Base-by-base conservation (phyloP, 2,329 filamentous ascomycete species). In the Calycina herbarum region DNA sequence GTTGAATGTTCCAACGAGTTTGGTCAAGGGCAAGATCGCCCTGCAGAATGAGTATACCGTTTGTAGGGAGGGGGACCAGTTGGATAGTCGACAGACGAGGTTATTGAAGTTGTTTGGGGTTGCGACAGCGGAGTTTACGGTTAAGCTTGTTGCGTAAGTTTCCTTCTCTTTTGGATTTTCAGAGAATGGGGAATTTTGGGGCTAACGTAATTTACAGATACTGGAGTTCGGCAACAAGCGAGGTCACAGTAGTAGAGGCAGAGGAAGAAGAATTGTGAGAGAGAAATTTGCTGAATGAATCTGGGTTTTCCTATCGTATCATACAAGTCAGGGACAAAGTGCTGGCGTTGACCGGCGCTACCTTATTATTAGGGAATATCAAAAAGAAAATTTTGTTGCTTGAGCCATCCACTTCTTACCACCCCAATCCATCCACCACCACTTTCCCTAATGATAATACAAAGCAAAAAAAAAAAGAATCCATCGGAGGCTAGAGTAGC, bases 51-150 rank as follows among this genome's bases (percentile, higher is more conserved):
- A 68, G 81, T 76, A 76, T 60, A 76, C 79, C 64, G 81, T 99
- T 60, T 98, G 94, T 81, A 88, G 88, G 74, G 89, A 93, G 78
- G 95, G 94, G 11, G 87, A 97, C 76, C 84, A 88, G 57, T 80
- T 99, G 71, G 94, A 97, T 79, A 94, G 91, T 71, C 86, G 94
- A 73, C 95, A 99, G 84, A 97, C 95, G 65, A 90, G 93, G 70
- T 81, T 99, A 76, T 79, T 99, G 79, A 98, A 98, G 86, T 84
- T 97, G 74, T 98, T 99, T 80, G 90, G 93, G 62, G 87, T 97
- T 65, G 92, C 91, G 69, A 87, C 95, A 79, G 92, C 93, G 66
- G 93, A 98, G 81, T 99, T 99, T 82, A 89, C 85, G 77, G 88
- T 99, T 66, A 85, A 88, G 74, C 81, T 96, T 70, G 81, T 91